A percentile compares a stretch with the other conserved stretches of the same genome.
These are phyloP conservation scores for Cutaneotrichosporon cyanovorans DNA, from an alignment of 1,284 basidiomycete genomes.

Conservation along the genomic window DNA sequence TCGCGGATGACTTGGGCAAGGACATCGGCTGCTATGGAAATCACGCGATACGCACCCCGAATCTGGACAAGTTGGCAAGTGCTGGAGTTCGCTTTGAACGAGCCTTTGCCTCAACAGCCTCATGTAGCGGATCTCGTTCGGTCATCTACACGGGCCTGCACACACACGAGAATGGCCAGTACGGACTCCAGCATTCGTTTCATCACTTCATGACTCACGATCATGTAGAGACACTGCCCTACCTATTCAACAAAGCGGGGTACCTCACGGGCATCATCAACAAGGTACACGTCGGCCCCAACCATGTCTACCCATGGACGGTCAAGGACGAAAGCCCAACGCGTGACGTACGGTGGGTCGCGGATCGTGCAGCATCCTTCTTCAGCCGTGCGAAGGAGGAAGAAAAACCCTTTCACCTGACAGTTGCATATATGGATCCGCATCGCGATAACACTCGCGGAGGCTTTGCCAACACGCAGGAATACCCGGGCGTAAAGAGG, in stretches of 20 bases:
- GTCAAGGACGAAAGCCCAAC: constrained; percentile 9
- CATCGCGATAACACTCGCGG: constrained; percentile 22
- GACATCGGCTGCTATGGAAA: constrained; percentile 18
- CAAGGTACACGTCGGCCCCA: constrained; percentile 23
- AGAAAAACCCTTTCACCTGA: constrained; percentile 18
- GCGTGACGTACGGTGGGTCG: constrained; percentile 19
- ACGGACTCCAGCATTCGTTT: constrained; percentile 15
- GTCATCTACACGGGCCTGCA: constrained; percentile 26
- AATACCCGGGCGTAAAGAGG: constrained; percentile 2
- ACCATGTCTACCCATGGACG: constrained; percentile 19
- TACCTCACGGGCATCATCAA: constrained; percentile 20
- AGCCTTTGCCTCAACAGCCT: constrained; percentile 23
- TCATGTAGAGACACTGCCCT: constrained; percentile 19
- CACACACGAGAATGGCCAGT: constrained; percentile 25
- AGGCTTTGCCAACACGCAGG: constrained; percentile 17
- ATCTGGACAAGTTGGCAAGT: constrained; percentile 18
- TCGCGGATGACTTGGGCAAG: constrained; percentile 25
- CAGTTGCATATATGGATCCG: constrained; percentile 21
- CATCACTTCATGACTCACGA: constrained; percentile 19
- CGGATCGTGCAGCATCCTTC: constrained; percentile 18
- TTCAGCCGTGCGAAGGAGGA: constrained; percentile 10
- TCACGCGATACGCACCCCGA: constrained; percentile 11
- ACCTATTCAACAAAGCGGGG: constrained; percentile 18
- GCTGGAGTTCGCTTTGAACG: constrained; percentile 16
- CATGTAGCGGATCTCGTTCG: constrained; percentile 18